phyloP scores from a whole-genome alignment of 176 grass and related monocot species.

The Carex littledalei region DNA sequence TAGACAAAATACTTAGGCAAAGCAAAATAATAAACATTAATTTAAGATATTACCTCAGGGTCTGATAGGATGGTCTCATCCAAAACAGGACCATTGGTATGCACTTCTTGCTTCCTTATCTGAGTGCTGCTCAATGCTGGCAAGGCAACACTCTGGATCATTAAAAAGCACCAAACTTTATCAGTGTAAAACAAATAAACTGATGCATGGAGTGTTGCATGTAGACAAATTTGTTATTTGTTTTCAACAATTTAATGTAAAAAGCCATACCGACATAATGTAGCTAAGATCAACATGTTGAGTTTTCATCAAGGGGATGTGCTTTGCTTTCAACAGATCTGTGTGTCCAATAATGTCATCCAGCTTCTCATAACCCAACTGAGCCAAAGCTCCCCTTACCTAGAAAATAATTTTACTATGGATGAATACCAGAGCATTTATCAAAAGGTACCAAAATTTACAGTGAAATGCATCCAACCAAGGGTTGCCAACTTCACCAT shows the following conservation, averaged over 20 bases:
- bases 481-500: not conserved
- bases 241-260: slow-evolving; percentile 1
- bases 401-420: slow-evolving; percentile 35
- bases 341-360: slow-evolving; percentile 93
- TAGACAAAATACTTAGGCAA: not conserved
- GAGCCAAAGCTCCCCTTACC: slow-evolving; percentile 81
- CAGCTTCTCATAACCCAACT: slow-evolving; percentile 94
- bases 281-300: slow-evolving; percentile 87
- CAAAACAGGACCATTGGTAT: slow-evolving; percentile 92
- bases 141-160: slow-evolving; percentile 62
- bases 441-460: not conserved
- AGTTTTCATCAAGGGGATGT: slow-evolving; percentile 91
- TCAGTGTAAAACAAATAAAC: not conserved
- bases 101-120: slow-evolving; percentile 91
- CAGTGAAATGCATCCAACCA: not conserved
- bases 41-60: slow-evolving; percentile 45
- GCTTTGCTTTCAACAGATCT: slow-evolving; percentile 73
- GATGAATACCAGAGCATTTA: slow-evolving; percentile 17
- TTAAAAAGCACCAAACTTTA: not conserved
- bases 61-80: slow-evolving; percentile 87
- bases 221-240: slow-evolving; percentile 8
- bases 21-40: not conserved
- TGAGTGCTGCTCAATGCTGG: slow-evolving; percentile 84
- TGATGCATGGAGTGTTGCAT: slow-evolving; percentile 14
- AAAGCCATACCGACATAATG: slow-evolving; percentile 59